These are phyloP conservation scores for Plantago lanceolata DNA, from an alignment of 305 asterid species.

Conservation along the genomic window DNA sequence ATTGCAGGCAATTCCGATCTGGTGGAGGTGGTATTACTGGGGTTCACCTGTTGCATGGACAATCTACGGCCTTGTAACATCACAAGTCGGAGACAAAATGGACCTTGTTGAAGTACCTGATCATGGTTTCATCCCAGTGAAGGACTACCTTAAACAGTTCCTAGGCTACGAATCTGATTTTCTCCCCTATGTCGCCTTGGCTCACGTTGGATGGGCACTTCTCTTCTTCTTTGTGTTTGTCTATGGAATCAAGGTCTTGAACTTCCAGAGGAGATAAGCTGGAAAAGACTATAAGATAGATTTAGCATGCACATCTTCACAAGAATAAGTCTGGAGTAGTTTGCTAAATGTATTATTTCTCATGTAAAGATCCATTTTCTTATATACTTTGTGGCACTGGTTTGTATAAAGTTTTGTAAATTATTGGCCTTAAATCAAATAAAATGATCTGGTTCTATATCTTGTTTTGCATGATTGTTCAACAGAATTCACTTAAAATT, in stretches of 20 bases:
- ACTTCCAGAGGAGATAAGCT: slow-evolving; percentile 76
- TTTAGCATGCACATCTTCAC: slow-evolving; percentile 1
- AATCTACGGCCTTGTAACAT: slow-evolving; percentile 75
- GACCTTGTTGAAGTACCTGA: slow-evolving; percentile 51
- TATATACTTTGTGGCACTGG: slow-evolving; percentile 3
- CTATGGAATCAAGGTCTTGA: slow-evolving; percentile 69
- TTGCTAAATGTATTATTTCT: neutral
- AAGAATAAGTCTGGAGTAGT: neutral
- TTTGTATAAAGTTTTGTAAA: neutral
- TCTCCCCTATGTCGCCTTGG: slow-evolving; percentile 64
- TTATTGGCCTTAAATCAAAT: neutral
- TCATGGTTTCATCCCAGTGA: slow-evolving; percentile 30
- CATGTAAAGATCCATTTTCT: neutral
- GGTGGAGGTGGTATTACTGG: slow-evolving; percentile 99
- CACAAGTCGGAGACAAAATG: slow-evolving; percentile 63
- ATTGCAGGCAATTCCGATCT: slow-evolving; percentile 76
- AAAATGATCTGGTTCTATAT: neutral
- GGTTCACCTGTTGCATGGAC: slow-evolving; percentile 93
- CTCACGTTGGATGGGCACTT: slow-evolving; percentile 68
- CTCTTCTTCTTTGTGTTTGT: slow-evolving; percentile 73
- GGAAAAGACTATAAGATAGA: neutral
- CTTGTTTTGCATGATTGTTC: neutral
- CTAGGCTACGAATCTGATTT: slow-evolving; percentile 66
- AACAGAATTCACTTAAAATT: too few species aligned
- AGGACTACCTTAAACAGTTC: slow-evolving; percentile 37